Evolutionary conservation across 2,329 filamentous ascomycete genomes (phyloP), one percentile per base, ranked within the genome.

Genomic region (Xylariales sp.): DNA sequence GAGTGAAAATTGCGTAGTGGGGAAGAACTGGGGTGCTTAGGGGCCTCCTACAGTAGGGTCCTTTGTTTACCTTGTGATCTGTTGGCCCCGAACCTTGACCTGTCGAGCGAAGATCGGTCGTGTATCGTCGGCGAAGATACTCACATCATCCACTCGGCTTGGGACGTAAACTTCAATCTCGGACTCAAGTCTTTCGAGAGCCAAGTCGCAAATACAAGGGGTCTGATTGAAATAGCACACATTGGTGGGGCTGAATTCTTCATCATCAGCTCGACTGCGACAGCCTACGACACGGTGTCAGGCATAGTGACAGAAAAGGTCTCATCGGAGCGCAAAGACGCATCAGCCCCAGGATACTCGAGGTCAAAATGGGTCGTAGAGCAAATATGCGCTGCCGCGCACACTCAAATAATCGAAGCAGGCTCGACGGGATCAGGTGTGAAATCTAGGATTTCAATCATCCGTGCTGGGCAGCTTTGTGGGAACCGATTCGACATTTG

Each of bases 141-240:
- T 1, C 76, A 83, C 1, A 80, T 93, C 18, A 83, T 92, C 62
- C 89, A 91, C 74, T 82, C 88, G 7, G 88, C 88, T 23, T 91
- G 89, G 89, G 82, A 85, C 1, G 89, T 91, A 18, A 90, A 91
- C 76, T 91, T 91, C 79, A 85, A 83, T 32, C 80, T 88, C 61
- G 82, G 83, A 3, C 79, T 91, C 0, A 78, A 77, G 46, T 86
- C 83, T 67, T 91, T 90, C 71, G 82, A 83, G 55, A 80, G 81
- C 46, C 83, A 86, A 68, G 84, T 90, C 39, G 78, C 80, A 3
- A 84, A 82, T 34, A 77, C 87, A 10, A 78, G 77, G 9, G 83
- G 88, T 68, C 77, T 89, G 0, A 75, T 89, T 43, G 75, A 81
- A 54, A 77, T 88, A 7, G 80, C 82, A 34, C 30, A 65, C 34